phyloP scores from a whole-genome alignment of 257 asterid genomes.

The Plectranthus barbatus region DNA sequence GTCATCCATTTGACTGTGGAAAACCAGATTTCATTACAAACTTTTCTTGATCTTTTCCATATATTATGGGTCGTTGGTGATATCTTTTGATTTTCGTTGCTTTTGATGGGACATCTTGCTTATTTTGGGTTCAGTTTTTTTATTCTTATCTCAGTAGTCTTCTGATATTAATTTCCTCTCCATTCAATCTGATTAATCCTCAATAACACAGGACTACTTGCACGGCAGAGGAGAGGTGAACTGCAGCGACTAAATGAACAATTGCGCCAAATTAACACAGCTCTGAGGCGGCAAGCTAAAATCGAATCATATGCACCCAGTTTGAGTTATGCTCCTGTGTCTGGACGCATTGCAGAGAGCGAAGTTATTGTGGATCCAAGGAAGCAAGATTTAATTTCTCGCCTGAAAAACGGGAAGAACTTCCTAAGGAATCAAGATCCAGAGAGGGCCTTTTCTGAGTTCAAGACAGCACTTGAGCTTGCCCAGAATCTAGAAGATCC shows the following conservation, averaged over 20 bases:
- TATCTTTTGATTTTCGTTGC: background rate
- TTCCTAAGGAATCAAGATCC: slow-evolving; percentile 81
- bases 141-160: background rate
- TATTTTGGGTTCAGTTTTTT: background rate
- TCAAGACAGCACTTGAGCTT: slow-evolving; percentile 77
- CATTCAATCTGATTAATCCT: background rate
- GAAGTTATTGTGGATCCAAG: slow-evolving; percentile 87
- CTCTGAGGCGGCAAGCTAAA: slow-evolving; percentile 92
- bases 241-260: slow-evolving; percentile 79
- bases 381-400: slow-evolving; percentile 65
- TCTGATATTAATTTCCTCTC: background rate
- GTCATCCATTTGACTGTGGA: background rate
- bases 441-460: slow-evolving; percentile 70
- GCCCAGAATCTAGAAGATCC: slow-evolving; percentile 74
- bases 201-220: slow-evolving; percentile 62
- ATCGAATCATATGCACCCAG: slow-evolving; percentile 94
- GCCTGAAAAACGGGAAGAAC: slow-evolving; percentile 76
- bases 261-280: slow-evolving; percentile 88
- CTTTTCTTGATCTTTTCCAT: background rate
- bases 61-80: background rate
- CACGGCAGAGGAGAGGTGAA: slow-evolving; percentile 90
- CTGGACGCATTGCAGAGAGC: slow-evolving; percentile 62
- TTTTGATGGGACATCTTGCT: background rate
- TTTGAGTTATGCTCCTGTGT: slow-evolving; percentile 88
- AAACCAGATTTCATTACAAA: background rate